phyloP scores from a whole-genome alignment of 106 monocot genomes.

The Dactylorhiza incarnata region DNA sequence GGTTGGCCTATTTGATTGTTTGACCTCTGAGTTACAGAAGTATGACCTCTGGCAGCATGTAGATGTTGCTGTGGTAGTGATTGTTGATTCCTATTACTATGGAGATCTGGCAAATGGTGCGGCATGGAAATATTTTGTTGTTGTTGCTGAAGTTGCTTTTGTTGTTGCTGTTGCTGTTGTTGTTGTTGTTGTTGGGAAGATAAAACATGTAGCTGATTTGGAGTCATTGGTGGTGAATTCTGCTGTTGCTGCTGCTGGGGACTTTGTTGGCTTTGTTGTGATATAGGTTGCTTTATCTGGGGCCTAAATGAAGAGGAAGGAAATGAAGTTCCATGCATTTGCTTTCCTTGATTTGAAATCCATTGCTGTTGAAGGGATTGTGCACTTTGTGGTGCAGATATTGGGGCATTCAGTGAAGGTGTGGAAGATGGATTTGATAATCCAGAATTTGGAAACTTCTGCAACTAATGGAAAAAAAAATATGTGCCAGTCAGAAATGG shows the following conservation, averaged over 20 bases:
- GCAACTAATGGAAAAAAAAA: slow-evolving; percentile 1
- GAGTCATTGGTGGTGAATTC: slow-evolving; percentile 1
- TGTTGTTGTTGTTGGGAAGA: slow-evolving; percentile 20
- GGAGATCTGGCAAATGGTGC: slow-evolving; percentile 22
- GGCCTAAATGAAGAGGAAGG: slow-evolving; percentile 38
- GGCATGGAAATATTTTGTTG: slow-evolving; percentile 19
- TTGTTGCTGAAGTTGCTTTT: slow-evolving; percentile 19
- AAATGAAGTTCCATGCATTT: slow-evolving; percentile 30
- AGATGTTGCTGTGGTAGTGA: slow-evolving; percentile 23
- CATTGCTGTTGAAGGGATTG: slow-evolving; percentile 45
- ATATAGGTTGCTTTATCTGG: slow-evolving; percentile 30
- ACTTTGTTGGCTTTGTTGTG: slow-evolving; percentile 48
- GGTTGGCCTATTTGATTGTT: slow-evolving; percentile 15
- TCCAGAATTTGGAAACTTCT: slow-evolving; percentile 47
- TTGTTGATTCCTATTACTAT: slow-evolving; percentile 38
- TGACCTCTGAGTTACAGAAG: slow-evolving; percentile 25
- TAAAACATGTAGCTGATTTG: slow-evolving; percentile 16
- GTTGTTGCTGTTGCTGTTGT: slow-evolving; percentile 11
- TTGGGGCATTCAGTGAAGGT: slow-evolving; percentile 20
- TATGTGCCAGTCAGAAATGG: not conserved
- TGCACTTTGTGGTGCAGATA: slow-evolving; percentile 32
- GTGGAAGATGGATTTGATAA: slow-evolving; percentile 35
- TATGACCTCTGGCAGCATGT: slow-evolving; percentile 23
- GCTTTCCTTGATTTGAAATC: slow-evolving; percentile 43
- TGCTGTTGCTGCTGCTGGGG: slow-evolving; percentile 27